phyloP scores from a whole-genome alignment of 139 green algal genomes.

The Spirogloea muscicola region DNA sequence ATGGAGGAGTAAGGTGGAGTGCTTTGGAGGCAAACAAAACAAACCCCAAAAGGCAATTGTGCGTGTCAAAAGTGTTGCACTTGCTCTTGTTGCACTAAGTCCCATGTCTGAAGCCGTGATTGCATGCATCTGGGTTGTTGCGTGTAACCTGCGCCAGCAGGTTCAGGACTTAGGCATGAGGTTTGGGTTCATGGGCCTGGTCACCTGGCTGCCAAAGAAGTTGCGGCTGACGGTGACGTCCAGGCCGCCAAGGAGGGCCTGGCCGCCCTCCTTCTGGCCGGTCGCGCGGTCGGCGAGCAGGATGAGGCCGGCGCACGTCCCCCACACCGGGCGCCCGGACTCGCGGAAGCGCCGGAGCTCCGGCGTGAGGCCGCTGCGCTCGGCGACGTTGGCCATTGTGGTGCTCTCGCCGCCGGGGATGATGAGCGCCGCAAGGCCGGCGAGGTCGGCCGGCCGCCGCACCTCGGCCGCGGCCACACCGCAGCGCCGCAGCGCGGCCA shows the following conservation, averaged over 20 bases:
- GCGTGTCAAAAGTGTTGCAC: no score
- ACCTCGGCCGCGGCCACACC: constrained; percentile 35
- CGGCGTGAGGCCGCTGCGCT: constrained; percentile 23
- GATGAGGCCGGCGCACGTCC: constrained; percentile 97
- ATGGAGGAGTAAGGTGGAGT: no score
- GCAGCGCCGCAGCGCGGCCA: background rate
- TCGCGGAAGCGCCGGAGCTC: constrained; percentile 13
- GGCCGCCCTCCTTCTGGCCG: constrained; percentile 89
- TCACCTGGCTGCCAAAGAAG: constrained; percentile 94
- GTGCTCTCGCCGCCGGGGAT: constrained; percentile 53
- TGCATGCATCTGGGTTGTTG: no score
- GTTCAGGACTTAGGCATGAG: no score
- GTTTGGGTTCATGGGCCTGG: no score
- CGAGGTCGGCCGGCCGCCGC: constrained; percentile 32
- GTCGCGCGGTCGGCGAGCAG: constrained; percentile 80
- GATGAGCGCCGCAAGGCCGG: constrained; percentile 25
- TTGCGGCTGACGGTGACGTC: constrained; percentile 90
- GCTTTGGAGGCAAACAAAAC: no score
- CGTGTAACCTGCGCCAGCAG: no score
- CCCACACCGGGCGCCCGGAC: constrained; percentile 77
- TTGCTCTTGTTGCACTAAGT: no score
- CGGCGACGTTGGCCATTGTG: constrained; percentile 46
- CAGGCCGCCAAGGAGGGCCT: constrained; percentile 87
- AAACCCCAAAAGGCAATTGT: no score
- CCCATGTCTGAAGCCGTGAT: no score